Evolutionary conservation across 2,329 filamentous ascomycete species (phyloP), one percentile per base, ranked within the genome.

Genomic region (Nemania sp.): DNA sequence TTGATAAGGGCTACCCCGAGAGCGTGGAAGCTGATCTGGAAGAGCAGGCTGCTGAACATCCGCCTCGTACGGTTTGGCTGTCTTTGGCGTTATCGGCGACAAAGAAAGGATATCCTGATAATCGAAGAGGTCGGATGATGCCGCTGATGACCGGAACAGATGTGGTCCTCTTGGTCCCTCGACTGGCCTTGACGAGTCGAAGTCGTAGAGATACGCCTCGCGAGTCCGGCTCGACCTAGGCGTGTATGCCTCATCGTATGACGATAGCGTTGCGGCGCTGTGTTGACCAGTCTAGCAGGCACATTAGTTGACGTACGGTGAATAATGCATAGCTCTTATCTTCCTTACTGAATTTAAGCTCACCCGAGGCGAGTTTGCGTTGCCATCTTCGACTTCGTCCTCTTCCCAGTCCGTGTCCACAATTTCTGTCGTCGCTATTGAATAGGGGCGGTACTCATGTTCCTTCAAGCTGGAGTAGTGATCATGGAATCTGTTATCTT

Each of bases 181-280:
- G 6, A 94, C 87, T 34, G 87, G 82, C 74, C 89, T 89, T 42
- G 76, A 68, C n/a, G 82, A 74, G 60, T 84, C 82, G 62, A 83
- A 78, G 46, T 87, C 83, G 65, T 88, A 83, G 52, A 86, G 81
- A 69, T 87, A 91, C 29, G 81, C 80, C 64, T 81, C 82, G 62
- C 85, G 83, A 65, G 84, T 81, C 66, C 82, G 82, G 68, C 79
- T 83, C 47, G 89, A 89, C 64, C 86, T 84, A 17, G 93, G 93
- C 25, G 93, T 97, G 32, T 86, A 86, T 3, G 88, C 83, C 73
- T 96, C 92, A 71, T 96, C 92, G 70, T 90, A 92, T 1, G 91
- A 94, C 6, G 92, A 96, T 39, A 95, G 81, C 2, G 93, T 96
- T 2, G 91, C 94, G 72, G 93, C 87, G 79, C 91, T 96, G 61